A percentile compares a stretch with the other conserved stretches of the same genome.
These are phyloP conservation scores for Geotrichum reessii DNA, from an alignment of 1,139 yeast species.

Conservation along the genomic window DNA sequence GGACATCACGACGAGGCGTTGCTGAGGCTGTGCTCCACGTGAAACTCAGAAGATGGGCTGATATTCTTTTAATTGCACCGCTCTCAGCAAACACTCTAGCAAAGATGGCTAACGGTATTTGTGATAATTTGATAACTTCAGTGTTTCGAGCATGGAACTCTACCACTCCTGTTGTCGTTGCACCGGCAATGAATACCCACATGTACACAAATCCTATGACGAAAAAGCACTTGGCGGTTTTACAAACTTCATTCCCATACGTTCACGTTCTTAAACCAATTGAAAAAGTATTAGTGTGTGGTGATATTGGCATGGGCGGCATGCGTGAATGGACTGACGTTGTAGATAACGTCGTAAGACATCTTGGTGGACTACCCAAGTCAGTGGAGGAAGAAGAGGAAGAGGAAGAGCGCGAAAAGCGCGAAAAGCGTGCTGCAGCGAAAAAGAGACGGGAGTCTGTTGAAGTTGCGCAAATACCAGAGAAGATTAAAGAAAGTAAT, in stretches of 20 bases:
- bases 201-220: constrained; percentile 96
- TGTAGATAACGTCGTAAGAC: constrained; percentile 66
- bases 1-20: constrained; percentile 51
- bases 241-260: constrained; percentile 60
- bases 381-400: constrained; percentile 21
- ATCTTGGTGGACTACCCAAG: constrained; percentile 35
- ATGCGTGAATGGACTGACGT: constrained; percentile 97
- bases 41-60: constrained; percentile 93
- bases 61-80: constrained; percentile 84
- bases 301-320: constrained; percentile 96
- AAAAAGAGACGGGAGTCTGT: constrained; percentile 2
- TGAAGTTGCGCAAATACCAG: background rate
- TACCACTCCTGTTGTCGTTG: constrained; percentile 71
- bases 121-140: constrained; percentile 79
- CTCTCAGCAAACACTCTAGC: constrained; percentile 90
- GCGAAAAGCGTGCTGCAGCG: constrained; percentile 12
- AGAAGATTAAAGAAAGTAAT: background rate
- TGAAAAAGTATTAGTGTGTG: constrained; percentile 88
- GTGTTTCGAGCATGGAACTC: constrained; percentile 93
- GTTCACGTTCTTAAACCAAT: constrained; percentile 84
- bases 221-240: constrained; percentile 62
- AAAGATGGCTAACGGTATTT: constrained; percentile 82
- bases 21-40: constrained; percentile 77
- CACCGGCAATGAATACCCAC: constrained; percentile 96
- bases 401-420: constrained; percentile 12